Evolutionary conservation across 148 eudicot genomes (phyloP), one percentile per base, ranked within the genome.

Genomic region (Rhododendron ferrugineum): DNA sequence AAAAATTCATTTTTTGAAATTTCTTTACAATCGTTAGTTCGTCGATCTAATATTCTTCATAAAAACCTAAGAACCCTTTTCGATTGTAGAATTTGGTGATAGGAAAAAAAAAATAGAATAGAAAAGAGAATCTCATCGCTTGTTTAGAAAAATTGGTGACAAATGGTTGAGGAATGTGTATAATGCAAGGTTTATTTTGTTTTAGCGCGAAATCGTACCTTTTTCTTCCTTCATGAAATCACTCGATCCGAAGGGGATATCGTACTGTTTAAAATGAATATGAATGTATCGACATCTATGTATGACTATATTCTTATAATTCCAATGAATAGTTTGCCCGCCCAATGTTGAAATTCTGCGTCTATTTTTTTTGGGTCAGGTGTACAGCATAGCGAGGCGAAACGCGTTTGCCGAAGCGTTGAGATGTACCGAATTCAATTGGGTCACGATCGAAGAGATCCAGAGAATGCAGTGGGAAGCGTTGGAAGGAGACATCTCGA

Each of bases 401-500:
- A 85, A 82, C 18, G 90, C 90, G 4, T 89, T 94, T 50, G 79
- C 84, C 16, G 92, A 90, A 11, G 91, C 89, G 20, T 74, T 93
- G 79, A 88, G 82, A 50, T 75, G 44, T 20, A 88, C 88, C 3
- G 97, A 94, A 2, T 91, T 90, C 44, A 93, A 95, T 4, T 91
- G 86, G 84, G 58, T 86, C 9, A 93, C 90, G 84, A 88, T 91
- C 40, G 99, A 96, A 5, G 97, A 96, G 20, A 90, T 90, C 1
- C 93, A 89, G 54, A 91, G 80, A 76, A 90, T 91, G 94, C 88
- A 87, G 5, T 93, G 98, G 98, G 98, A 93, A 23, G 0, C 89
- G 0, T 85, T 97, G 0, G 96, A 95, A 50, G 84, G 78, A 0
- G 95, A 91, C 86, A 93, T 95, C 47, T 85, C 90, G 2, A 88